Evolutionary conservation across 2,329 filamentous ascomycete species (phyloP), one percentile per base, ranked within the genome.

Genomic region (Aspergillus pseudonomiae): DNA sequence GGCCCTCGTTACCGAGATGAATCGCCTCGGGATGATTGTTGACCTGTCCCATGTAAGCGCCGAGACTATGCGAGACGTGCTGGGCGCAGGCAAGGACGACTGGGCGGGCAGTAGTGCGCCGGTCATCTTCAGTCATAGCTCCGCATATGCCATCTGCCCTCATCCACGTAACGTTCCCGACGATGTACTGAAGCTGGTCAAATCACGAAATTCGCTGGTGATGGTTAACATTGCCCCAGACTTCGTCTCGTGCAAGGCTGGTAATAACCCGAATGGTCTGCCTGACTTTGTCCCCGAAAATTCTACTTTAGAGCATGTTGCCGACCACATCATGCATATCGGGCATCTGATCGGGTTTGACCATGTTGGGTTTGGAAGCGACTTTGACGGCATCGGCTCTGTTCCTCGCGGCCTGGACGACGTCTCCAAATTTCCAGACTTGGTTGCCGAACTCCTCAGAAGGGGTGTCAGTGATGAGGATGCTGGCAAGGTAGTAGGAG

Each of bases 121-220:
- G 0, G 85, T 95, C 6, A 95, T 97, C 63, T 97, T 92, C 82
- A 93, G 89, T 63, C 94, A 98, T 75, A 95, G 91, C 69, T 94
- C 91, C 6, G 92, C 91, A 1, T 90, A 91, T 71, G 84, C 87
- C 1, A 74, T 97, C 26, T 97, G 93, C 74, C 92, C 92, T 9
- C 93, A 97, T 77, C 92, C 93, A 11, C 87, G 94, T 39, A 98
- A 98, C 71, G 94, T 96, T 9, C 91, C 92, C 1, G 93, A 98
- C 67, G 86, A 94, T 61, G 88, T 97, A 16, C 82, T 98, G 9
- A 80, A 90, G 45, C 81, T 95, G 1, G 91, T 97, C 43, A 92
- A 91, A 76, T 77, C 86, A 71, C 87, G 85, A 2, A 86, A 89
- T 65, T 91, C 90, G 3, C 72, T 98, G 11, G 91, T 97, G 59